Evolutionary conservation across 2,329 filamentous ascomycete genomes (phyloP).

Genomic region (Ciborinia camelliae): DNA sequence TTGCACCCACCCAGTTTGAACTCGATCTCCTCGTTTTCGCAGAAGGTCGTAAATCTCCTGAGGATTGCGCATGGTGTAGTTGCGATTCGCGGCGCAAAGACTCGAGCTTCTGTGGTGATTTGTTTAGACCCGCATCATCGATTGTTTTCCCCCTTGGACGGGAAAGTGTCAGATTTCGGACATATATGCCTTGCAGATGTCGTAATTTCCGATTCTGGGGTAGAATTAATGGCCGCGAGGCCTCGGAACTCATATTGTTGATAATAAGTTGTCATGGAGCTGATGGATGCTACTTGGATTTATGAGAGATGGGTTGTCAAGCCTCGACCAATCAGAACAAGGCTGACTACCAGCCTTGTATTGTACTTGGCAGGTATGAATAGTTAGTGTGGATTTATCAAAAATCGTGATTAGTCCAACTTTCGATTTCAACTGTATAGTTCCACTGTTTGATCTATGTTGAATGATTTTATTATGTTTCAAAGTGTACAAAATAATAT

Average conservation of each 20-base stretch:
- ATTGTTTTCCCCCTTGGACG: slow-evolving; percentile 58
- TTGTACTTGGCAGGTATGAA: background rate
- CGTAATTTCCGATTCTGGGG: slow-evolving; percentile 82
- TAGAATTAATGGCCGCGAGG: slow-evolving; percentile 48
- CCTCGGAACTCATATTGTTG: slow-evolving; percentile 35
- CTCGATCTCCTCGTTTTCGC: slow-evolving; percentile 53
- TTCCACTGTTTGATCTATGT: too few relatives aligned
- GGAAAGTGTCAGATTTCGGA: slow-evolving; percentile 77
- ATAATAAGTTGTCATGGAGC: slow-evolving; percentile 14
- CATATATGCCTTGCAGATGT: slow-evolving; percentile 79
- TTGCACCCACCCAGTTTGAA: slow-evolving; percentile 59
- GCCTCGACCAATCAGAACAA: slow-evolving; percentile 4
- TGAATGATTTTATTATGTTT: too few relatives aligned
- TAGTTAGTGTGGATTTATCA: background rate
- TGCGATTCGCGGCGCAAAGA: slow-evolving; percentile 46
- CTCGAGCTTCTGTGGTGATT: slow-evolving; percentile 59
- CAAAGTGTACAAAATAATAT: too few relatives aligned
- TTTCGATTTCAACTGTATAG: too few relatives aligned
- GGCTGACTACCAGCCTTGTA: slow-evolving; percentile 2
- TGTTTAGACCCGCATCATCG: slow-evolving; percentile 72
- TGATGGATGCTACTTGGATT: background rate
- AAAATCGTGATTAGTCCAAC: background rate
- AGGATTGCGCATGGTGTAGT: slow-evolving; percentile 56
- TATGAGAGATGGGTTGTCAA: background rate
- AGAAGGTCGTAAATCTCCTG: slow-evolving; percentile 46